Percentiles rank a stretch among this genome's conserved stretches.
These are phyloP conservation scores for Hypsizygus marmoreus DNA, from an alignment of 768 basidiomycete species.

Conservation along the genomic window DNA sequence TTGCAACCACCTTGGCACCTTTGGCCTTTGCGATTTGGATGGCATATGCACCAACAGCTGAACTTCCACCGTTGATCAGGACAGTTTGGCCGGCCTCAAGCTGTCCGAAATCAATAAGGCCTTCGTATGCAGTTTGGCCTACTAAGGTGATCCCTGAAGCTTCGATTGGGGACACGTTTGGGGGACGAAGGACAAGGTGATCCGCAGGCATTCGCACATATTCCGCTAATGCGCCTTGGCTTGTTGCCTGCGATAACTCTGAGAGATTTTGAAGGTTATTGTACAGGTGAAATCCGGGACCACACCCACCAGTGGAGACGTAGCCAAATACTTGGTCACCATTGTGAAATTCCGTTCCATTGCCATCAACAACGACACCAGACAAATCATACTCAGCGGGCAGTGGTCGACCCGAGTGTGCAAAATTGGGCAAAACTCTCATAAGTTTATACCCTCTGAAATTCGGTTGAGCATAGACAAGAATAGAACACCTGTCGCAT, in stretches of 20 bases:
- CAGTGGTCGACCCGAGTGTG: conserved; percentile 46
- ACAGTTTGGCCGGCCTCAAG: conserved; percentile 61
- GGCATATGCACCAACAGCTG: conserved; percentile 67
- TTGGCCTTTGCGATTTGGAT: conserved; percentile 72
- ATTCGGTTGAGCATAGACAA: not conserved
- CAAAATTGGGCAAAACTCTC: conserved; percentile 45
- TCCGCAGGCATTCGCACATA: conserved; percentile 51
- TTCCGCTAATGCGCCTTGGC: conserved; percentile 60
- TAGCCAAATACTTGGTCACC: conserved; percentile 71
- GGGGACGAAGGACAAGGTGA: conserved; percentile 45
- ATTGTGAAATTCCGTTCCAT: conserved; percentile 48
- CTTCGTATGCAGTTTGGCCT: conserved; percentile 59
- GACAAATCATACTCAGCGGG: conserved; percentile 64
- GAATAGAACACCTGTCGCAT: not conserved
- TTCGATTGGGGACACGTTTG: conserved; percentile 51
- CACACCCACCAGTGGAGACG: conserved; percentile 40
- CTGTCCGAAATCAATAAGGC: conserved; percentile 46
- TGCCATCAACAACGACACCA: conserved; percentile 60
- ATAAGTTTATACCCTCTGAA: conserved; percentile 63
- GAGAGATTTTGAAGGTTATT: not conserved
- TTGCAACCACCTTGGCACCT: conserved; percentile 59
- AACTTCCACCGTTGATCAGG: conserved; percentile 72
- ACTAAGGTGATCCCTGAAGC: conserved; percentile 65
- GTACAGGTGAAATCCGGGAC: no score
- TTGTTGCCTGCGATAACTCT: conserved; percentile 33